Evolutionary conservation across 2,329 filamentous ascomycete species (phyloP), one percentile per base, ranked within the genome.

Genomic region (Pseudocercospora fijiensis): DNA sequence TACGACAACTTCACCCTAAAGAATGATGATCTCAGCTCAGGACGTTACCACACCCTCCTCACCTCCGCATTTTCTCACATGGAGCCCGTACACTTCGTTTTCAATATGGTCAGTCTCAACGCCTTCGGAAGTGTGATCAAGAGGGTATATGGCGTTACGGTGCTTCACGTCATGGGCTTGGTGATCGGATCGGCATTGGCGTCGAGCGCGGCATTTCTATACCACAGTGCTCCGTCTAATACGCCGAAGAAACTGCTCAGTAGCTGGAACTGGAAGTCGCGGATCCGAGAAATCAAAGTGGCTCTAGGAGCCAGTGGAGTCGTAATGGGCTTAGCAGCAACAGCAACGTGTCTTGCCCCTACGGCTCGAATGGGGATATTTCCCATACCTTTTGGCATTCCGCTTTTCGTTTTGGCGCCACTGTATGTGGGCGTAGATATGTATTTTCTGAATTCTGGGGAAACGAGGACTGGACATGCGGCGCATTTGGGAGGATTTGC

Each of bases 401-500:
- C 80, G 9, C 69, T 82, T 24, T 80, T 75, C 74, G 67, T 70
- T 0, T 30, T 78, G 20, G 75, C 76, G 2, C 59, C 65, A 0
- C 74, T 70, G 1, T 81, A 78, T 65, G 74, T 76, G 1, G 69
- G 72, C 0, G 71, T 76, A 37, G 80, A 82, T 69, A 70, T 74
- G 1, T 80, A 75, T 64, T 75, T 74, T 63, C 43, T 82, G 37
- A 73, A 77, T 58, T 65, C 69, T 37, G 52, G 66, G 4, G 70
- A 63, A 9, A 73, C 68, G 18, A 63, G 57, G 4, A 65, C 77
- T 8, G 79, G 71, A 4, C 81, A 82, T 72, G 72, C 76, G 18
- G 80, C 79, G 7, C 81, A 83, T 74, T 60, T 83, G 13, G 80
- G 81, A 4, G 81, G 80, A 0, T 58, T 75, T 20, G 71, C 71